Conservation (phyloP, 2,329 filamentous ascomycete species). For the Neofusicoccum laricinum region DNA sequence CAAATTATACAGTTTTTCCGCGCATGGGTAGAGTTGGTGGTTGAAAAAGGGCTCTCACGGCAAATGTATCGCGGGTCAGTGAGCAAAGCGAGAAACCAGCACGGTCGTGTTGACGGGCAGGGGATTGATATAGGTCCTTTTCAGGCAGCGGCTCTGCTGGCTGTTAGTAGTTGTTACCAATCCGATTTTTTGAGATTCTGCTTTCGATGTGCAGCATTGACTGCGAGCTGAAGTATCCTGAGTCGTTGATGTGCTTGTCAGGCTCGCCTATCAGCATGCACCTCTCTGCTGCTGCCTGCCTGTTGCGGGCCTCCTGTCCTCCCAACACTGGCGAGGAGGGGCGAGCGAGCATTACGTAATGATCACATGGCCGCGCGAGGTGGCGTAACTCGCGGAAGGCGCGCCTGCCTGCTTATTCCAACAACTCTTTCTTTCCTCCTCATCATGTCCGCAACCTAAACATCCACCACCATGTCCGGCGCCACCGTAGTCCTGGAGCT, state of each 20-base stretch:
- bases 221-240: too few relatives aligned
- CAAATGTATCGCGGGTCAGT: not conserved
- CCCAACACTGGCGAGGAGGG: not conserved
- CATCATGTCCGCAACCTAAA: not conserved
- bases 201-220: too few relatives aligned
- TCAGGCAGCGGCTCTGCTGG: not conserved
- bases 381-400: not conserved
- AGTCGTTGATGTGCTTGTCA: too few relatives aligned
- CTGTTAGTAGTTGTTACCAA: not conserved
- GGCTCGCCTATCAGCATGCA: too few relatives aligned
- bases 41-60: not conserved
- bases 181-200: not conserved
- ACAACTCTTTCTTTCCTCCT: not conserved
- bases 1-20: not conserved
- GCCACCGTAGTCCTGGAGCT: not conserved
- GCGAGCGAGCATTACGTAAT: not conserved
- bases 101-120: not conserved
- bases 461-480: not conserved
- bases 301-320: not conserved
- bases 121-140: not conserved
- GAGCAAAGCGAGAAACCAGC: not conserved
- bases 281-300: too few relatives aligned
- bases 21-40: not conserved
- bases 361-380: not conserved
- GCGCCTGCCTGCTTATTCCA: not conserved